Evolutionary conservation across 2,329 filamentous ascomycete species (phyloP).

Genomic region (Aspergillus floridensis): DNA sequence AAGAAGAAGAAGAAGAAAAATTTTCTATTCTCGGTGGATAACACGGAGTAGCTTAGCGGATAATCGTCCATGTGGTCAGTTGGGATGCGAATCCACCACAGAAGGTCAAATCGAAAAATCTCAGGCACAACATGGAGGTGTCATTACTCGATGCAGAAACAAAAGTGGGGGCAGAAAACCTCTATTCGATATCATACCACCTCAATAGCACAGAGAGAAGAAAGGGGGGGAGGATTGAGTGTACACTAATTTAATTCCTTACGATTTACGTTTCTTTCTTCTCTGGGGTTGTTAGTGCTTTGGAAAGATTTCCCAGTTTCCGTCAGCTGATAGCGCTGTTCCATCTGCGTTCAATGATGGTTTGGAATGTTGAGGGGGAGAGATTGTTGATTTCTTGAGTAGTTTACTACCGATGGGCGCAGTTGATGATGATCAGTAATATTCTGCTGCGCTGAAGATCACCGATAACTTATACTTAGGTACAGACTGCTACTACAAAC

Average conservation of each 20-base stretch:
- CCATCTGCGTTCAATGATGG: too few species aligned
- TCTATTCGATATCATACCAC: background rate
- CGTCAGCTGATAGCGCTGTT: too few species aligned
- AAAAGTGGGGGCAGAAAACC: background rate
- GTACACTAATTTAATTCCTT: too few species aligned
- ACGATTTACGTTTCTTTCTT: too few species aligned
- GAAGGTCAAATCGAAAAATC: background rate
- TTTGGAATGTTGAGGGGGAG: too few species aligned
- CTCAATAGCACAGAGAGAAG: too few species aligned
- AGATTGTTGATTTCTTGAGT: too few species aligned
- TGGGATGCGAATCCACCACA: background rate
- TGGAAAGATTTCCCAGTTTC: too few species aligned
- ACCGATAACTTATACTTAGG: background rate
- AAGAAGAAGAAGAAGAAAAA: background rate
- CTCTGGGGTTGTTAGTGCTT: too few species aligned
- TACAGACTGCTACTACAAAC: background rate
- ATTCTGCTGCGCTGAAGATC: slow-evolving; percentile 11
- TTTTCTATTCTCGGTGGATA: background rate
- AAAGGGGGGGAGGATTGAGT: too few species aligned
- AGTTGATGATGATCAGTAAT: slow-evolving; percentile 12
- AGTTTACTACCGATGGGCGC: background rate
- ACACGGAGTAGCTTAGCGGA: background rate
- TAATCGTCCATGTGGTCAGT: background rate
- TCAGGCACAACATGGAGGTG: background rate
- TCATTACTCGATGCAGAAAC: background rate